phyloP scores from a whole-genome alignment of 495 filamentous ascomycete species.

The Penicillium cinerascens region DNA sequence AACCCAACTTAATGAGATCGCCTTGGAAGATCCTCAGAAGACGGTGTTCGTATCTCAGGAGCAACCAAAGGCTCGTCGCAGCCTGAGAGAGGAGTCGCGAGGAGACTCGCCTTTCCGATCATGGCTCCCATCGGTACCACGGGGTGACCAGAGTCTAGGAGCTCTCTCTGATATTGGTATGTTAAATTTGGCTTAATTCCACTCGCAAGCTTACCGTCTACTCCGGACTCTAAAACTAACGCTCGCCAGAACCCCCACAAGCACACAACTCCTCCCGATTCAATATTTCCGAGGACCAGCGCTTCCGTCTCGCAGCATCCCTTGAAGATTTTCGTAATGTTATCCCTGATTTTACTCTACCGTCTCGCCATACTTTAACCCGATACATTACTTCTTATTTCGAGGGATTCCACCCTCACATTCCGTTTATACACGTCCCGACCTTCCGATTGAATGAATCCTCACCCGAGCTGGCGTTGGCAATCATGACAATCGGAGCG shows the following conservation, averaged over 20 bases:
- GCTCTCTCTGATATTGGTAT: slow-evolving; percentile 36
- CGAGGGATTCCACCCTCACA: slow-evolving; percentile 37
- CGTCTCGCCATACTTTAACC: slow-evolving; percentile 38
- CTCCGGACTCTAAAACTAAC: background rate
- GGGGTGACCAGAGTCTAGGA: slow-evolving; percentile 36
- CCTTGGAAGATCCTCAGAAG: slow-evolving; percentile 24
- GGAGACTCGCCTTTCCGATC: slow-evolving; percentile 40
- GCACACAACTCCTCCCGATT: slow-evolving; percentile 22
- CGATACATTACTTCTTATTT: slow-evolving; percentile 39
- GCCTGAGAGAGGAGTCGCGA: slow-evolving; percentile 27
- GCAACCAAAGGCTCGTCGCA: slow-evolving; percentile 18
- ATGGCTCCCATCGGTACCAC: slow-evolving; percentile 39
- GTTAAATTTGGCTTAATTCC: background rate
- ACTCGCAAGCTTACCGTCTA: background rate
- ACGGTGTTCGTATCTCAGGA: slow-evolving; percentile 15
- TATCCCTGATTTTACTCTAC: slow-evolving; percentile 36
- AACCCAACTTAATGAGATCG: slow-evolving; percentile 25
- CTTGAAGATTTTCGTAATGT: slow-evolving; percentile 37
- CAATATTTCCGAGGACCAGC: slow-evolving; percentile 37
- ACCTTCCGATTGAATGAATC: slow-evolving; percentile 35
- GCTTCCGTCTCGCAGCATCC: slow-evolving; percentile 32
- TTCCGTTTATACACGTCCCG: slow-evolving; percentile 36
- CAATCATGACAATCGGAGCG: slow-evolving; percentile 35
- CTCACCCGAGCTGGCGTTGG: slow-evolving; percentile 30
- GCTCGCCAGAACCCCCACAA: slow-evolving; percentile 29